These are phyloP conservation scores for Cyclospora cayetanensis DNA, from an alignment of 169 alveolate genomes.

Conservation along the genomic window DNA sequence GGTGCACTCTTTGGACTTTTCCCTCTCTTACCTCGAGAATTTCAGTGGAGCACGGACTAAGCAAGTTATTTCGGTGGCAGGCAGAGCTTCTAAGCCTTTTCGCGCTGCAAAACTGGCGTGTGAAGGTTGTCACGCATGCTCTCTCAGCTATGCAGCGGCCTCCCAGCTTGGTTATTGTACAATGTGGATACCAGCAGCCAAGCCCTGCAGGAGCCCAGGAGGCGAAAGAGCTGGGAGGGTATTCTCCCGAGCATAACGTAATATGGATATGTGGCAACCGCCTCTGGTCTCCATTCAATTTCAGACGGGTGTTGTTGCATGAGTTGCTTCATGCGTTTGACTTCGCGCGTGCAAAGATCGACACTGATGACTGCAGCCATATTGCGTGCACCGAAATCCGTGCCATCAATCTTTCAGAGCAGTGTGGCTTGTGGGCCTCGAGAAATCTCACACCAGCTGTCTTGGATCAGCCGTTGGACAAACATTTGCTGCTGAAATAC, in stretches of 20 bases:
- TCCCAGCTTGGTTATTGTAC: conserved; percentile 74
- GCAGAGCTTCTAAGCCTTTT: conserved; percentile 72
- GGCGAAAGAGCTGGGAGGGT: conserved; percentile 73
- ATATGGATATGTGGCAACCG: conserved; percentile 81
- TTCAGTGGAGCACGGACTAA: neutral
- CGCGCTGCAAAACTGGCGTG: conserved; percentile 76
- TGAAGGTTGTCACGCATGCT: conserved; percentile 76
- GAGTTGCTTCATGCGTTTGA: conserved; percentile 83
- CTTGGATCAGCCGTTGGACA: neutral
- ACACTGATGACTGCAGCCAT: conserved; percentile 77
- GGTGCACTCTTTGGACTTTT: too few relatives aligned
- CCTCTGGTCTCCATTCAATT: conserved; percentile 73
- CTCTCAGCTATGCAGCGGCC: conserved; percentile 80
- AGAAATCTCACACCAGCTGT: conserved; percentile 20
- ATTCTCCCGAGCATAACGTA: conserved; percentile 77
- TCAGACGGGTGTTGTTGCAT: conserved; percentile 77
- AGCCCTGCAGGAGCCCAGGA: conserved; percentile 42
- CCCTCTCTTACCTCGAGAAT: too few relatives aligned
- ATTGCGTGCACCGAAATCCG: conserved; percentile 83
- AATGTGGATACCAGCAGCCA: conserved; percentile 45
- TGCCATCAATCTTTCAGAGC: conserved; percentile 79
- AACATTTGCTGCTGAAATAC: neutral
- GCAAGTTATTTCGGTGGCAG: conserved; percentile 3
- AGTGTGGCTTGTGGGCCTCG: conserved; percentile 78
- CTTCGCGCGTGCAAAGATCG: conserved; percentile 81